phyloP scores from a whole-genome alignment of 257 asterid genomes.

The Nicotiana undulata region DNA sequence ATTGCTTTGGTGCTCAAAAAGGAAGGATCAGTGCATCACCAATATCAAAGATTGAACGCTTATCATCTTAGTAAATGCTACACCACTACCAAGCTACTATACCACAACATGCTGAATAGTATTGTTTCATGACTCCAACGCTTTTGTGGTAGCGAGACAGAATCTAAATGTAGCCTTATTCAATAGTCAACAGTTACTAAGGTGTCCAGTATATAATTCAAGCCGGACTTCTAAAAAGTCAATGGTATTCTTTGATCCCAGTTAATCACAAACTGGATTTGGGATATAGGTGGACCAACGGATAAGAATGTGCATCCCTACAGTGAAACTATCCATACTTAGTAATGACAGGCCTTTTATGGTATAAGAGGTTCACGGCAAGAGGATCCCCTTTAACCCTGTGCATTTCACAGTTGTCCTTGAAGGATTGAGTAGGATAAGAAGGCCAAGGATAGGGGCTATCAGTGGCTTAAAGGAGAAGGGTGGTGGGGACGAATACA shows the following conservation, averaged over 20 bases:
- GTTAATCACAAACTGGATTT: not conserved
- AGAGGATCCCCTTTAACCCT: no score
- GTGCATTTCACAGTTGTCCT: no score
- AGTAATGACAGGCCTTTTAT: no score
- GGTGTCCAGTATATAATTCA: not conserved
- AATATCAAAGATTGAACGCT: not conserved
- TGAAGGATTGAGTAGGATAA: no score
- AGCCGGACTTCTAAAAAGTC: not conserved
- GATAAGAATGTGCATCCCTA: no score
- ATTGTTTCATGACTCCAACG: no score
- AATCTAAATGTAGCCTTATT: not conserved
- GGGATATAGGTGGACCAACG: not conserved
- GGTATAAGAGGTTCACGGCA: no score
- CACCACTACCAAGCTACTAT: not conserved
- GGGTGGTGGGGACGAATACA: no score
- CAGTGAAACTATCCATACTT: no score
- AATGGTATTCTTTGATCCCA: not conserved
- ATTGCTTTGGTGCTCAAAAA: not conserved
- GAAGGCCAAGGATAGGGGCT: no score
- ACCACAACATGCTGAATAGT: not conserved
- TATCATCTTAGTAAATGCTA: not conserved
- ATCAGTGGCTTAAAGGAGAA: no score
- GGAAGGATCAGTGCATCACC: not conserved
- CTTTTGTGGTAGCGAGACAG: not conserved
- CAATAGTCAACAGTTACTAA: not conserved